These are phyloP conservation scores for Castanopsis chinensis DNA, from an alignment of 306 rosid genomes.

Conservation along the genomic window DNA sequence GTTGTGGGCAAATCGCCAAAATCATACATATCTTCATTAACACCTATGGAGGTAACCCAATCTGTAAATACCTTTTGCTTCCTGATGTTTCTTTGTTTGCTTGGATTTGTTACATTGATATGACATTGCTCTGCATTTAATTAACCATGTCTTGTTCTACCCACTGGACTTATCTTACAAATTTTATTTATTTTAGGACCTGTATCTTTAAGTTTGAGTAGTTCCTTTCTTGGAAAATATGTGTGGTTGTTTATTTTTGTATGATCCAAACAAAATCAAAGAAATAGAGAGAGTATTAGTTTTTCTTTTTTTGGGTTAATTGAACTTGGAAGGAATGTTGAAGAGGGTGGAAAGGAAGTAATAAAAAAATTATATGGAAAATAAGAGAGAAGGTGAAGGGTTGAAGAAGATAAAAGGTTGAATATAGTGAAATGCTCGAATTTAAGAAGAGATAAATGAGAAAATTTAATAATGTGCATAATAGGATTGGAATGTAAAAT, in stretches of 20 bases:
- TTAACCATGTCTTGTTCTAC: background rate
- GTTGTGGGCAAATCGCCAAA: constrained; percentile 87
- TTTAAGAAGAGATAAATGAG: too few species aligned
- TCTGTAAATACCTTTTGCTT: constrained; percentile 46
- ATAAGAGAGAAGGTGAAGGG: too few species aligned
- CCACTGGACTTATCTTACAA: background rate
- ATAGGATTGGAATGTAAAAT: too few species aligned
- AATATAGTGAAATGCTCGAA: too few species aligned
- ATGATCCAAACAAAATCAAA: too few species aligned
- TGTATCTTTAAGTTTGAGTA: background rate
- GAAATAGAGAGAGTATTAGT: too few species aligned
- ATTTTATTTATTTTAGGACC: background rate
- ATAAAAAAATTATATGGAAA: too few species aligned
- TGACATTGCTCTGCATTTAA: background rate
- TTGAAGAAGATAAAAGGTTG: too few species aligned
- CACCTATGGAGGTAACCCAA: constrained; percentile 66
- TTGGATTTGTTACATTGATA: background rate
- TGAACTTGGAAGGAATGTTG: too few species aligned
- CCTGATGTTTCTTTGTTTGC: background rate
- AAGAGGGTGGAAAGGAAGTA: too few species aligned
- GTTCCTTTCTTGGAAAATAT: background rate
- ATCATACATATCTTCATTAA: constrained; percentile 81
- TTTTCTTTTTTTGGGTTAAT: background rate
- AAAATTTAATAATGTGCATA: too few species aligned
- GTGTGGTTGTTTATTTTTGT: background rate